A percentile compares a stretch with the other conserved stretches of the same genome.
Evolutionary conservation across 208 protist species (phyloP).

Genomic region (Leishmania braziliensis): DNA sequence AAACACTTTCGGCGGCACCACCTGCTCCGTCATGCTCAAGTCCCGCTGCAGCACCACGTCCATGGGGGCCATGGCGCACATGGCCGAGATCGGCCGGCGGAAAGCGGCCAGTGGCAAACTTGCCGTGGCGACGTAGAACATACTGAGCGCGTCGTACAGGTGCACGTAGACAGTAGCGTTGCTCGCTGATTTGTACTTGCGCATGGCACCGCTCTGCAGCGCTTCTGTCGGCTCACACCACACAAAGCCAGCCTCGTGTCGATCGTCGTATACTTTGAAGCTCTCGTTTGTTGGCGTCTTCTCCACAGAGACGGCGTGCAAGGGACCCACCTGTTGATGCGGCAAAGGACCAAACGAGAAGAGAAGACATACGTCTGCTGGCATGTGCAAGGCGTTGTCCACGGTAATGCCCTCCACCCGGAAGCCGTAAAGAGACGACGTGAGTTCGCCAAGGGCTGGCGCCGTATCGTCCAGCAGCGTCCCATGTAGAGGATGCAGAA

Average conservation of each 20-base stretch:
- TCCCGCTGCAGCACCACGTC: constrained; percentile 78
- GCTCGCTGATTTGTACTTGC: constrained; percentile 56
- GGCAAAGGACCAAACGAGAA: constrained; percentile 88
- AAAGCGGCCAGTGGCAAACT: constrained; percentile 65
- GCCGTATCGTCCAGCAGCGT: constrained; percentile 59
- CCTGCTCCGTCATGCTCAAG: constrained; percentile 72
- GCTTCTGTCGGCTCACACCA: constrained; percentile 84
- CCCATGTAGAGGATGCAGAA: constrained; percentile 73
- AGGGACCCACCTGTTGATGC: constrained; percentile 74
- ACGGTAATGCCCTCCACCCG: constrained; percentile 88
- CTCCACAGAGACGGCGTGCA: constrained; percentile 58
- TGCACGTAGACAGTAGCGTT: constrained; percentile 74
- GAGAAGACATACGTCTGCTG: constrained; percentile 73
- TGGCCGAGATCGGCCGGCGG: constrained; percentile 68
- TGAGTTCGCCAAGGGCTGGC: constrained; percentile 37
- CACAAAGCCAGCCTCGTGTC: constrained; percentile 60
- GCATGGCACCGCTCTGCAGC: constrained; percentile 48
- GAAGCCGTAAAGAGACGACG: constrained; percentile 67
- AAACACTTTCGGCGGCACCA: constrained; percentile 67
- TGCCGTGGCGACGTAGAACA: constrained; percentile 88
- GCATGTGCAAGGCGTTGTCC: constrained; percentile 62
- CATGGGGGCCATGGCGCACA: constrained; percentile 56
- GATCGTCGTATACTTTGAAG: constrained; percentile 63
- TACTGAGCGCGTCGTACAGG: constrained; percentile 84
- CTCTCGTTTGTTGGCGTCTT: constrained; percentile 46